A percentile compares a stretch with the other conserved stretches of the same genome.
Conservation (phyloP, 2,329 filamentous ascomycete species). For the Stachybotrys elegans region DNA sequence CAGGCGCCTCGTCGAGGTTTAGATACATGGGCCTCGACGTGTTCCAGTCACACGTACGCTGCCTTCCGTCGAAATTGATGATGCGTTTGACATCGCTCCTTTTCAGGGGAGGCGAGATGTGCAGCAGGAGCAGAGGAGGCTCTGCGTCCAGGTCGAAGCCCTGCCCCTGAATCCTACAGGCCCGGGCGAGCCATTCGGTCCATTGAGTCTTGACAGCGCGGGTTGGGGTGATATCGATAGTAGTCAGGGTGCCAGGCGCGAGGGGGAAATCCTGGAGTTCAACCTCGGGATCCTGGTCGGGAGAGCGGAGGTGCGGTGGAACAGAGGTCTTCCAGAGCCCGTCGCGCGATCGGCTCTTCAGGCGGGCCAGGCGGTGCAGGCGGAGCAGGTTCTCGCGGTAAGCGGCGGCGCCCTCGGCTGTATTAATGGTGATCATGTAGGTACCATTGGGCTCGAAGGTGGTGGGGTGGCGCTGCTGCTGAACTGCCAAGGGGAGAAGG, state of each 20-base stretch:
- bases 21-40: no score
- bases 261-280: conserved; percentile 24
- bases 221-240: no score
- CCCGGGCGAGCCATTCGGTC: no score
- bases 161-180: no score
- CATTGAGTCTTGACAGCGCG: no score
- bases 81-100: no score
- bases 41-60: no score
- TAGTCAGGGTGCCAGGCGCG: conserved; percentile 19
- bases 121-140: conserved; percentile 23
- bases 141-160: no score
- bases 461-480: conserved; percentile 58
- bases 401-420: conserved; percentile 49
- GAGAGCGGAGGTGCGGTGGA: conserved; percentile 17
- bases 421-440: conserved; percentile 68
- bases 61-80: no score
- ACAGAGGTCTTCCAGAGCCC: conserved; percentile 25
- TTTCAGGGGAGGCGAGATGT: conserved; percentile 22
- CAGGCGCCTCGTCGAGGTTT: no score
- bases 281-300: conserved; percentile 10
- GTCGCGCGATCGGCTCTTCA: conserved; percentile 20
- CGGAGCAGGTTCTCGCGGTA: conserved; percentile 44
- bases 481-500: conserved; percentile 33
- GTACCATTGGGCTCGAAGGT: conserved; percentile 59
- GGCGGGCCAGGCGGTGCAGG: conserved; percentile 24